Percentiles rank a stretch among this genome's conserved stretches.
Evolutionary conservation across 805 yeast genomes (phyloP).

Genomic region (Sungouiella blattae): DNA sequence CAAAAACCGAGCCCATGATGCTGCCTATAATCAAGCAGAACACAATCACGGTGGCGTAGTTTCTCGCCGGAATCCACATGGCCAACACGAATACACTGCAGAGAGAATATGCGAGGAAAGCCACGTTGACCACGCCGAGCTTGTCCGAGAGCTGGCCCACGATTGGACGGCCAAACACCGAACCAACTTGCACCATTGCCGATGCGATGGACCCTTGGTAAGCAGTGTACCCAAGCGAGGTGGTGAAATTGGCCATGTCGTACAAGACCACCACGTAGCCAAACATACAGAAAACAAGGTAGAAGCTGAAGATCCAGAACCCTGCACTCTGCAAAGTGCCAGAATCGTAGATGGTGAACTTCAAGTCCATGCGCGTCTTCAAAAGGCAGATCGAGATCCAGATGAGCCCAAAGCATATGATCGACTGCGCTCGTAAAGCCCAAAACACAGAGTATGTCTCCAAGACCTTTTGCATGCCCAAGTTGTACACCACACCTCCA

Average conservation of each 20-base stretch:
- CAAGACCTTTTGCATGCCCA: conserved; percentile 39
- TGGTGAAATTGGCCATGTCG: conserved; percentile 56
- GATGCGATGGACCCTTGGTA: conserved; percentile 55
- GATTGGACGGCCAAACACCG: conserved; percentile 51
- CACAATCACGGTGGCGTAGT: conserved; percentile 51
- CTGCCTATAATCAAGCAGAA: conserved; percentile 54
- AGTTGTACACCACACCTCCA: conserved; percentile 50
- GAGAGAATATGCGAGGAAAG: conserved; percentile 20
- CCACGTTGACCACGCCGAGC: conserved; percentile 50
- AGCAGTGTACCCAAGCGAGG: conserved; percentile 54
- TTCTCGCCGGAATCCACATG: conserved; percentile 43
- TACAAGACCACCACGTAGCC: conserved; percentile 62
- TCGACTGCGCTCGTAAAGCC: conserved; percentile 47
- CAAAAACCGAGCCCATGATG: conserved; percentile 61
- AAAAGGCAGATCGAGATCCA: conserved; percentile 13
- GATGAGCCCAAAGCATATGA: conserved; percentile 13
- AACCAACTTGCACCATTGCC: conserved; percentile 60
- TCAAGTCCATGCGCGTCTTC: conserved; percentile 17
- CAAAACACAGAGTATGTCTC: conserved; percentile 37
- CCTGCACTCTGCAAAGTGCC: conserved; percentile 38
- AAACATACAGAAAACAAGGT: conserved; percentile 47
- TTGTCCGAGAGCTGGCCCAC: conserved; percentile 51
- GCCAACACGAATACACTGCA: conserved; percentile 30
- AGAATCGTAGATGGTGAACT: conserved; percentile 37
- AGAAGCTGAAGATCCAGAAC: conserved; percentile 38